Percentiles rank a stretch among this genome's conserved stretches.
Evolutionary conservation across 2,329 filamentous ascomycete species (phyloP).

Genomic region (Alternaria gaisen): DNA sequence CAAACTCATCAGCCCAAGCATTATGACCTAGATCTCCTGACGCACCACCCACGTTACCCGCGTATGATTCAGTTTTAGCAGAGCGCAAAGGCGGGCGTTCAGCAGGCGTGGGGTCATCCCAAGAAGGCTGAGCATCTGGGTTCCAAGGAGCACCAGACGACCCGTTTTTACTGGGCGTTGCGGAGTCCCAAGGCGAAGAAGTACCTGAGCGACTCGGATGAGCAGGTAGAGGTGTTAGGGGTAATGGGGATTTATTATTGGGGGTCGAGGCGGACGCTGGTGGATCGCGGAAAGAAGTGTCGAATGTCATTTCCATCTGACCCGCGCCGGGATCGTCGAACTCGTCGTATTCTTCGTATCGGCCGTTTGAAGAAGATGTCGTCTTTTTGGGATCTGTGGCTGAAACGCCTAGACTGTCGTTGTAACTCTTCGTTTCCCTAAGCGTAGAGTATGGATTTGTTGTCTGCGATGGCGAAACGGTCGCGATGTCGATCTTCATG

Average conservation of each 20-base stretch:
- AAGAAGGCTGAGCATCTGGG: constrained; percentile 13
- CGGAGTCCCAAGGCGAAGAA: constrained; percentile 18
- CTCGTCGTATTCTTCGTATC: constrained; percentile 50
- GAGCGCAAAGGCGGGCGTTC: constrained; percentile 43
- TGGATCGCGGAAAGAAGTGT: constrained; percentile 46
- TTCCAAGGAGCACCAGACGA: background rate
- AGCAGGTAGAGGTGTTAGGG: constrained; percentile 1
- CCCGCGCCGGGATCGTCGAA: constrained; percentile 37
- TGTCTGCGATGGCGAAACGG: constrained; percentile 28
- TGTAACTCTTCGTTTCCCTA: constrained; percentile 54
- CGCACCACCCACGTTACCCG: background rate
- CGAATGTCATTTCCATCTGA: constrained; percentile 56
- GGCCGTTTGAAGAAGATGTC: constrained; percentile 14
- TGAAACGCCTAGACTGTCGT: constrained; percentile 44
- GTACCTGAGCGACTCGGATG: constrained; percentile 12
- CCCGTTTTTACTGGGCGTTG: background rate
- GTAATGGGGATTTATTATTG: constrained; percentile 8
- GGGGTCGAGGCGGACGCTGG: constrained; percentile 22
- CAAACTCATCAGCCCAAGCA: constrained; percentile 59
- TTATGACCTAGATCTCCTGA: constrained; percentile 49
- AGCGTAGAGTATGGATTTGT: constrained; percentile 36
- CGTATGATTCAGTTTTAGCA: constrained; percentile 36
- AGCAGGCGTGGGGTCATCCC: constrained; percentile 24
- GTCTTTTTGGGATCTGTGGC: constrained; percentile 11
- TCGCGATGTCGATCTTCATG: constrained; percentile 73